Evolutionary conservation across 2,329 filamentous ascomycete species (phyloP).

Genomic region (Teratosphaeria destructans): DNA sequence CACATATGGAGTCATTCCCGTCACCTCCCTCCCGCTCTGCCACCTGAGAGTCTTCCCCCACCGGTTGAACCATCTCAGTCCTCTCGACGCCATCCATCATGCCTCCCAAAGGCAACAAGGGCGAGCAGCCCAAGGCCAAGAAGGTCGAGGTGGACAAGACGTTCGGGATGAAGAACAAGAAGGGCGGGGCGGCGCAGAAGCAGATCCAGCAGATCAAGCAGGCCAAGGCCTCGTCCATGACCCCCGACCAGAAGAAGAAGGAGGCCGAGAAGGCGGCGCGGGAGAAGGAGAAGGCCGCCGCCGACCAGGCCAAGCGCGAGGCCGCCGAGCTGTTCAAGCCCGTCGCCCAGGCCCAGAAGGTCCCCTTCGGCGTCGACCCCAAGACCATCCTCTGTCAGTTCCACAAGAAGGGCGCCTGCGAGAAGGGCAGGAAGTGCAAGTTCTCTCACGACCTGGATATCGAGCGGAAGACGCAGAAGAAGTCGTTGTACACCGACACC

Average conservation of each 20-base stretch:
- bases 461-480: slow-evolving; percentile 88
- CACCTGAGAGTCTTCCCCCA: not conserved
- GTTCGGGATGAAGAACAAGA: slow-evolving; percentile 99
- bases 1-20: slow-evolving; percentile 25
- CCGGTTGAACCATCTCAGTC: not conserved
- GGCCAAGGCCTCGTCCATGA: slow-evolving; percentile 62
- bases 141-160: slow-evolving; percentile 77
- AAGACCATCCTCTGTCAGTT: slow-evolving; percentile 97
- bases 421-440: slow-evolving; percentile 95
- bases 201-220: slow-evolving; percentile 75
- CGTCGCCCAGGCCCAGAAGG: slow-evolving; percentile 80
- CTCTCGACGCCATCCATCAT: slow-evolving; percentile 39
- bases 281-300: slow-evolving; percentile 82
- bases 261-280: slow-evolving; percentile 53
- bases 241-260: slow-evolving; percentile 79
- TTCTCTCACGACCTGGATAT: slow-evolving; percentile 86
- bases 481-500: slow-evolving; percentile 77
- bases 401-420: slow-evolving; percentile 93
- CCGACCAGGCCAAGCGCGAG: slow-evolving; percentile 75
- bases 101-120: slow-evolving; percentile 62
- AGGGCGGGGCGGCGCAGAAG: slow-evolving; percentile 81
- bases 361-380: slow-evolving; percentile 93
- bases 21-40: slow-evolving; percentile 11
- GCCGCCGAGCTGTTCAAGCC: slow-evolving; percentile 77
- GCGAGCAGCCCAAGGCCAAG: slow-evolving; percentile 36